Conservation (phyloP, 495 filamentous ascomycete genomes). For the Daldinia vernicosa region DNA sequence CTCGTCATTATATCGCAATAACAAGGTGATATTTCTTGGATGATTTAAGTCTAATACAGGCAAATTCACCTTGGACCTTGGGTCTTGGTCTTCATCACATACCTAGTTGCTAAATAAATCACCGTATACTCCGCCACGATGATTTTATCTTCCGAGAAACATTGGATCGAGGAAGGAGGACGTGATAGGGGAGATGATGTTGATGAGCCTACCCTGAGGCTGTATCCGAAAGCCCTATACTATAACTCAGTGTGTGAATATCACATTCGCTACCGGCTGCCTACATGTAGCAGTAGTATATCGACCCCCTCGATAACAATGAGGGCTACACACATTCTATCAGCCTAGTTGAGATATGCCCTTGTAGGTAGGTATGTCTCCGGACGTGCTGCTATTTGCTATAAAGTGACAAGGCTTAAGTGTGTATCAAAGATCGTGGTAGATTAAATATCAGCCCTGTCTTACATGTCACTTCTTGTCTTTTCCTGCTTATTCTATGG, state of each 20-base stretch:
- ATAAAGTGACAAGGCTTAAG: not conserved
- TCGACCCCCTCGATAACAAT: not conserved
- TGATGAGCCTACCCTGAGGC: not conserved
- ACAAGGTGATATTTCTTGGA: not conserved
- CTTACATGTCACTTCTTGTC: not conserved
- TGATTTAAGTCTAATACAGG: not conserved
- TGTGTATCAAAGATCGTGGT: not conserved
- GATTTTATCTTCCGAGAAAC: not conserved
- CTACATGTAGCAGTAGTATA: not conserved
- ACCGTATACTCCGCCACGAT: too few relatives aligned
- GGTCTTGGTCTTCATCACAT: too few relatives aligned
- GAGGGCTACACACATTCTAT: not conserved
- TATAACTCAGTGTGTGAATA: not conserved
- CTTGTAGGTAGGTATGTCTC: not conserved
- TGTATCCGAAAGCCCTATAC: not conserved
- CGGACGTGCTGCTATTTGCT: not conserved
- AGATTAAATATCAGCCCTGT: not conserved
- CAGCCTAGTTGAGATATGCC: not conserved
- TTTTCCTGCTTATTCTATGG: not conserved
- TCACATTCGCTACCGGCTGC: not conserved
- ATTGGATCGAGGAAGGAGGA: not conserved
- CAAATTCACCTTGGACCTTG: too few relatives aligned
- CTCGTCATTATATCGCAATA: not conserved
- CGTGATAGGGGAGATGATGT: not conserved
- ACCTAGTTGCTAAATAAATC: too few relatives aligned